Conservation (phyloP, 768 basidiomycete species). For the Boletellus emodensis region DNA sequence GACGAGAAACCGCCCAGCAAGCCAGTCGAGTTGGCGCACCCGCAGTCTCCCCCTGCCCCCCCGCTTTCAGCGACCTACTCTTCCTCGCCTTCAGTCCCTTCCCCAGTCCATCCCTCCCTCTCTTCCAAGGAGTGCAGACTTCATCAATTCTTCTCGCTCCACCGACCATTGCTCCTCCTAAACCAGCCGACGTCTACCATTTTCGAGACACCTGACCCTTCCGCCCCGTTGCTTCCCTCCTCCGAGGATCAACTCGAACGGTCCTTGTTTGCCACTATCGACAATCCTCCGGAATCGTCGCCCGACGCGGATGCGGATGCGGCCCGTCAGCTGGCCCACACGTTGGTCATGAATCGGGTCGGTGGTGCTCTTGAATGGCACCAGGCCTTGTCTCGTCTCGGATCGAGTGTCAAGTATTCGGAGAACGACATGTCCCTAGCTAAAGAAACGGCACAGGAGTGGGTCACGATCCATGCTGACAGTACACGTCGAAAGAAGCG, state of each 20-base stretch:
- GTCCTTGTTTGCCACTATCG: conserved; percentile 26
- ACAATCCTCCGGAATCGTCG: conserved; percentile 47
- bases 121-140: conserved; percentile 69
- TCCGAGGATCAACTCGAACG: conserved; percentile 24
- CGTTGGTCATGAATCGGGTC: conserved; percentile 64
- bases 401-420: conserved; percentile 51
- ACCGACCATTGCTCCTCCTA: conserved; percentile 73
- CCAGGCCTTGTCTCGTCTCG: conserved; percentile 57
- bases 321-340: conserved; percentile 73
- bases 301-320: conserved; percentile 76
- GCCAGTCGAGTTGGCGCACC: conserved; percentile 17
- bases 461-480: conserved; percentile 67
- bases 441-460: conserved; percentile 54
- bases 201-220: conserved; percentile 35
- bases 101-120: conserved; percentile 50
- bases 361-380: conserved; percentile 68
- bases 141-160: conserved; percentile 81
- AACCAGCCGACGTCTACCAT: conserved; percentile 57
- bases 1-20: conserved; percentile 30
- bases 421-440: conserved; percentile 48
- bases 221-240: conserved; percentile 17
- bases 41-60: conserved; percentile 14
- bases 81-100: conserved; percentile 3
- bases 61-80: conserved; percentile 9
- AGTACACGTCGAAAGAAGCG: conserved; percentile 80